Conservation (phyloP, 768 basidiomycete genomes). For the Russula foetens region DNA sequence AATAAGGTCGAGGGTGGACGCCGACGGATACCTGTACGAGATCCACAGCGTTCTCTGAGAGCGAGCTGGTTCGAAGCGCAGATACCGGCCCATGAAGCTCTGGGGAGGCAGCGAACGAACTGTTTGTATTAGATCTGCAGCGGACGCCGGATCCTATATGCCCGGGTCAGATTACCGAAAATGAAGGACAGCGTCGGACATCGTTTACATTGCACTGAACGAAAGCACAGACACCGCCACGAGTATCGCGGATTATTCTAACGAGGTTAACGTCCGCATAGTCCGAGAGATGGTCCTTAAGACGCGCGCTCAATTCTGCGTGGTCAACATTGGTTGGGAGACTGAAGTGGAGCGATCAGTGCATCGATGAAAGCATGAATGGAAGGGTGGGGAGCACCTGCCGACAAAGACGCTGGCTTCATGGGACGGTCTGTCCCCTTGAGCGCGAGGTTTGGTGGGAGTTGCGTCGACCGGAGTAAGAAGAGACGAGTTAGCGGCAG, state of each 20-base stretch:
- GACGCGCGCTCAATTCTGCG: conserved; percentile 47
- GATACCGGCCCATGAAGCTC: conserved; percentile 60
- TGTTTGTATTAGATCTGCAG: conserved; percentile 49
- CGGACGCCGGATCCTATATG: conserved; percentile 47
- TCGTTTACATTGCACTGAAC: conserved; percentile 69
- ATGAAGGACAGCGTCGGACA: conserved; percentile 3
- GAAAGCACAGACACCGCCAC: conserved; percentile 77
- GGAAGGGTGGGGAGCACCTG: conserved; percentile 41
- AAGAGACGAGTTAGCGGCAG: conserved; percentile 17
- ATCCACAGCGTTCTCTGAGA: conserved; percentile 67
- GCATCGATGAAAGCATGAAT: conserved; percentile 1
- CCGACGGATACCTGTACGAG: conserved; percentile 53
- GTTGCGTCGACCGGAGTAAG: conserved; percentile 23
- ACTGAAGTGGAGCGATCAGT: conserved; percentile 32
- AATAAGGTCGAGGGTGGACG: neutral
- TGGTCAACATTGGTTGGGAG: conserved; percentile 64
- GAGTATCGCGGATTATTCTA: conserved; percentile 64
- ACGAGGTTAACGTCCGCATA: conserved; percentile 59
- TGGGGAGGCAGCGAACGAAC: conserved; percentile 48
- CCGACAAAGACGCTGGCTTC: conserved; percentile 82
- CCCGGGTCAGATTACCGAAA: neutral
- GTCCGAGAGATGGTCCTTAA: conserved; percentile 59
- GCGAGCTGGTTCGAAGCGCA: conserved; percentile 74
- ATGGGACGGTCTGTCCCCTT: conserved; percentile 45
- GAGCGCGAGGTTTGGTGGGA: conserved; percentile 4